Evolutionary conservation across 257 asterid species (phyloP).

Genomic region (Handroanthus guayacan): DNA sequence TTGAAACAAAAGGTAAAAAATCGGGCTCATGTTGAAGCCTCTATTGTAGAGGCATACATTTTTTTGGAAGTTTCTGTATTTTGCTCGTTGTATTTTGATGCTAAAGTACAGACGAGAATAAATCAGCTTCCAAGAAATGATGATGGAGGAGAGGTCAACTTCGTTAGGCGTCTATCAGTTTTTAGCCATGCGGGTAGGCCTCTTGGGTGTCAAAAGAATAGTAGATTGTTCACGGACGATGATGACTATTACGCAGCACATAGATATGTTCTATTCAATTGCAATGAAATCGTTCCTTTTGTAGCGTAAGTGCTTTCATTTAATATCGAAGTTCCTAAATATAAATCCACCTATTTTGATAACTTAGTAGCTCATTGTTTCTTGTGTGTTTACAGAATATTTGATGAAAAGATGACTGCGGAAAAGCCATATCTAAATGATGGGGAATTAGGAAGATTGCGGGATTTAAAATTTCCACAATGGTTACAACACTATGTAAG

Average conservation of each 20-base stretch:
- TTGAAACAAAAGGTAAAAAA: too few species aligned
- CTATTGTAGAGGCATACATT: not conserved
- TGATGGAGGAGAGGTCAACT: not conserved
- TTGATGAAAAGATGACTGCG: too few species aligned
- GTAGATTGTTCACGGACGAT: not conserved
- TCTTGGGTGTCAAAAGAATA: not conserved
- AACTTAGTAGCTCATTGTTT: not conserved
- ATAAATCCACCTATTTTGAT: not conserved
- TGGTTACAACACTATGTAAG: too few species aligned
- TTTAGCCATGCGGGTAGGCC: not conserved
- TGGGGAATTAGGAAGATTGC: too few species aligned
- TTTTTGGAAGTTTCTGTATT: not conserved
- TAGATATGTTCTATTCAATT: not conserved
- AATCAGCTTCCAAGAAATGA: not conserved
- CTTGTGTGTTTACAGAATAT: too few species aligned
- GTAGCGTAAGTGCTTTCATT: not conserved
- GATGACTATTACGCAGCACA: not conserved
- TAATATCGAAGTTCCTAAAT: not conserved
- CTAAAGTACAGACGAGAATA: not conserved
- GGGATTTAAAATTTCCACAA: too few species aligned
- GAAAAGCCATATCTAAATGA: too few species aligned
- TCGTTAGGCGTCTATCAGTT: not conserved
- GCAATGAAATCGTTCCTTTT: not conserved
- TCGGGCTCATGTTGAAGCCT: not conserved
- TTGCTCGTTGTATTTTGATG: not conserved